These are phyloP conservation scores for Alliaria petiolata DNA, from an alignment of 345 rosid species.

Conservation along the genomic window DNA sequence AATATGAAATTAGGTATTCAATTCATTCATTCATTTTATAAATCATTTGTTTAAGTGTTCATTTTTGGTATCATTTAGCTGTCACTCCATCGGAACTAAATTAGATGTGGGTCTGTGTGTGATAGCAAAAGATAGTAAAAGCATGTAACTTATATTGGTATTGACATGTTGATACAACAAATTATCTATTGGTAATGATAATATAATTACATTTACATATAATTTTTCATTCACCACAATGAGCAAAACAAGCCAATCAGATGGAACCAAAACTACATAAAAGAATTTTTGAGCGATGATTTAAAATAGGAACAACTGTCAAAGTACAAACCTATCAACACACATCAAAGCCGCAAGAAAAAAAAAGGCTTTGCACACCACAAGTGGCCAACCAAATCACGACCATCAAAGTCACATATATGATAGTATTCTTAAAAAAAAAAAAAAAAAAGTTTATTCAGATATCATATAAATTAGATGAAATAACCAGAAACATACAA, in stretches of 20 bases:
- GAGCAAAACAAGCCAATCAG: neutral
- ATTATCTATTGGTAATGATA: neutral
- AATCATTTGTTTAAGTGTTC: constrained; percentile 3
- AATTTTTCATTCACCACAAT: neutral
- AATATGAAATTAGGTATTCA: neutral
- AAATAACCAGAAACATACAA: too few relatives aligned
- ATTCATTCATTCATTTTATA: neutral
- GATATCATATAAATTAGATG: too few relatives aligned
- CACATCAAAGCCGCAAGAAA: neutral
- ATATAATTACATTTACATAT: neutral
- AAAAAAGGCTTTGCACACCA: neutral
- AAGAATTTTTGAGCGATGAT: neutral
- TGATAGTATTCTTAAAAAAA: too few relatives aligned
- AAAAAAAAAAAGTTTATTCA: too few relatives aligned
- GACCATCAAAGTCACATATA: neutral
- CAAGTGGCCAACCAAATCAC: constrained; percentile 13
- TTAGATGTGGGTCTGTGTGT: constrained; percentile 5
- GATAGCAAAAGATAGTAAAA: neutral
- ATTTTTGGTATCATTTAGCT: constrained; percentile 13
- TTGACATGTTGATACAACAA: neutral
- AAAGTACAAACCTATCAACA: neutral
- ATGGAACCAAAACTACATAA: neutral
- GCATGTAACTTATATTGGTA: neutral
- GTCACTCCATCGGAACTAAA: constrained; percentile 3
- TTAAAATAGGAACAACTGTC: neutral